phyloP scores from a whole-genome alignment of 768 basidiomycete species.

The Harrya chromipes region DNA sequence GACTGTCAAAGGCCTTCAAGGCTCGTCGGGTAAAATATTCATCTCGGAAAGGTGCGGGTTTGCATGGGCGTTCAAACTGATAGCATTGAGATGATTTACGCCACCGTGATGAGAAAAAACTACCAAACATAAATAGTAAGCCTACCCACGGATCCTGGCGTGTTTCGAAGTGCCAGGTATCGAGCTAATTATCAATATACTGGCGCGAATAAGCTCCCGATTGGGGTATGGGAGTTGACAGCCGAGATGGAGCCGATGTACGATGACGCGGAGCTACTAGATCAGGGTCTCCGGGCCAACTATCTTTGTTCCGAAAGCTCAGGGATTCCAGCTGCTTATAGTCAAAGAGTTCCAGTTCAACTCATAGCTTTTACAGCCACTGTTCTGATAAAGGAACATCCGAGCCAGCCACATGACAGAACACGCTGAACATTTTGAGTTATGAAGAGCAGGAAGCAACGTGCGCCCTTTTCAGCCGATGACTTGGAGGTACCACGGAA shows the following conservation, averaged over 20 bases:
- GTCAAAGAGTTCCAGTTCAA: conserved; percentile 18
- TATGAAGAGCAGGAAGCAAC: conserved; percentile 17
- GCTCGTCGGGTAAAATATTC: conserved; percentile 11
- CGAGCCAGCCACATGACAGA: conserved; percentile 31
- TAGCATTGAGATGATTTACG: conserved; percentile 2
- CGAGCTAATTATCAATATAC: conserved; percentile 4
- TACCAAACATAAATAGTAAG: neutral
- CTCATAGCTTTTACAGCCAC: conserved; percentile 6
- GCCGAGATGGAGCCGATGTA: conserved; percentile 22
- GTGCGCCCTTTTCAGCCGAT: conserved; percentile 14
- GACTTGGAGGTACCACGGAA: conserved; percentile 18
- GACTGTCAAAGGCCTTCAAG: neutral
- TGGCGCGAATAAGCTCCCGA: conserved; percentile 8
- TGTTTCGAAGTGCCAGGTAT: neutral
- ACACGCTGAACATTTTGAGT: conserved; percentile 17
- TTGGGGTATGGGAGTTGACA: conserved; percentile 4
- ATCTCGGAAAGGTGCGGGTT: conserved; percentile 9
- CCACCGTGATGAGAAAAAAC: conserved; percentile 5
- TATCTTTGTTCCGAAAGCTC: conserved; percentile 26
- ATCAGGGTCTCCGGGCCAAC: conserved; percentile 21
- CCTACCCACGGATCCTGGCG: conserved; percentile 6
- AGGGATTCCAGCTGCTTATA: conserved; percentile 22
- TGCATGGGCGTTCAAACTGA: conserved; percentile 2
- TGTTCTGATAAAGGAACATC: conserved; percentile 28
- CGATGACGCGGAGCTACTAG: conserved; percentile 17